phyloP scores from a whole-genome alignment of 257 asterid genomes.

The Solanum virginianum region DNA sequence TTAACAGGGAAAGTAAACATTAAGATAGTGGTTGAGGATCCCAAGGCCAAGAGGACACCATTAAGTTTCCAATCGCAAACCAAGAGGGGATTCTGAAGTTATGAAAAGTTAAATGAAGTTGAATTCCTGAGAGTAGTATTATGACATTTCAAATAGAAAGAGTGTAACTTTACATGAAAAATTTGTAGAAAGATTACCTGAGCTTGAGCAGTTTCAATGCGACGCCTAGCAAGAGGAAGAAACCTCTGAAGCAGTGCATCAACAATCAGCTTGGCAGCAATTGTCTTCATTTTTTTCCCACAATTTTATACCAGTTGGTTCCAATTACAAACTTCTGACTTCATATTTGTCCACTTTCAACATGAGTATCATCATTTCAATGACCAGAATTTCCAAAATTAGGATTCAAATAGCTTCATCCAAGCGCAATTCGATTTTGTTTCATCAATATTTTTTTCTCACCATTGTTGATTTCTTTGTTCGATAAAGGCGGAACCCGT shows the following conservation, averaged over 20 bases:
- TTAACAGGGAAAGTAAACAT: background rate
- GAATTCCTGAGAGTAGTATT: background rate
- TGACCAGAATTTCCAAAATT: background rate
- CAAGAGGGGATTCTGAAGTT: background rate
- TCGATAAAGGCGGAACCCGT: background rate
- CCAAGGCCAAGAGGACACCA: background rate
- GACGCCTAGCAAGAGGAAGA: slow-evolving; percentile 96
- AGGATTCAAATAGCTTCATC: background rate
- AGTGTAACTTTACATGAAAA: background rate
- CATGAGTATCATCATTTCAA: background rate
- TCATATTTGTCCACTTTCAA: background rate
- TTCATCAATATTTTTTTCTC: background rate
- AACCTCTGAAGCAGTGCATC: slow-evolving; percentile 96
- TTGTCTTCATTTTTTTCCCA: slow-evolving; percentile 55
- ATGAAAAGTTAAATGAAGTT: background rate
- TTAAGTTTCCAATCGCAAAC: background rate
- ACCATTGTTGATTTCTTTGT: background rate
- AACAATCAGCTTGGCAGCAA: slow-evolving; percentile 94
- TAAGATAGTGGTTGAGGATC: background rate
- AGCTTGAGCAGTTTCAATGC: slow-evolving; percentile 99
- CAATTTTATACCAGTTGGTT: background rate
- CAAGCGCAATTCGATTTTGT: background rate
- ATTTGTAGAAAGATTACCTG: slow-evolving; percentile 33
- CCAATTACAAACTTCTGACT: background rate
- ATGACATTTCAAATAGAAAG: background rate